phyloP scores from a whole-genome alignment of 768 basidiomycete species.

The Vararia minispora region DNA sequence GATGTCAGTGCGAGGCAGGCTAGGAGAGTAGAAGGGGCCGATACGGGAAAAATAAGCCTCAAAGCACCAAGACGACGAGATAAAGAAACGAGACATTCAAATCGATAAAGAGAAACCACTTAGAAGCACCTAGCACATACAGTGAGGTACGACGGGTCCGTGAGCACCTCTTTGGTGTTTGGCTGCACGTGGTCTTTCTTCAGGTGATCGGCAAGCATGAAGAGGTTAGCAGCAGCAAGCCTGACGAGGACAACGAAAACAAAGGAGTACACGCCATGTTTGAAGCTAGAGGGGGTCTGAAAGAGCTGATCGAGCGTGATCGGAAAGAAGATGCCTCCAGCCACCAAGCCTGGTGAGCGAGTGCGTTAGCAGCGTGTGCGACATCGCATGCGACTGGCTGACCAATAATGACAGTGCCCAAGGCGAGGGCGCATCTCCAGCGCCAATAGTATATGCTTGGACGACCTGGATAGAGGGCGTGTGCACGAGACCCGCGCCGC shows the following conservation, averaged over 20 bases:
- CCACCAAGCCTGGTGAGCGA: conserved; percentile 21
- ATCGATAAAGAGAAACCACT: not conserved
- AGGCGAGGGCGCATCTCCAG: too few relatives aligned
- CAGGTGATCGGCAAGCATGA: conserved; percentile 16
- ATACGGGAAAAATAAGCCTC: conserved; percentile 18
- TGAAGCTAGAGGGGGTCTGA: conserved; percentile 24
- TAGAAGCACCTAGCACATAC: conserved; percentile 12
- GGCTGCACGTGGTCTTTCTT: not conserved
- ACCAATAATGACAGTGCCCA: too few relatives aligned
- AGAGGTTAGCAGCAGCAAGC: conserved; percentile 12
- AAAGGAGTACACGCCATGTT: conserved; percentile 28
- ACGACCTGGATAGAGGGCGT: too few relatives aligned
- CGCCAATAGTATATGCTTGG: too few relatives aligned
- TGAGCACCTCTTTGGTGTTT: conserved; percentile 5
- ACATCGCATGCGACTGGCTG: too few relatives aligned
- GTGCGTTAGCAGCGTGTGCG: too few relatives aligned
- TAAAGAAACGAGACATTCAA: not conserved
- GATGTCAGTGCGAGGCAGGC: not conserved
- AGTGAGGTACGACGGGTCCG: conserved; percentile 15
- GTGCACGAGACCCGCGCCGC: too few relatives aligned
- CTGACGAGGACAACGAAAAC: conserved; percentile 13
- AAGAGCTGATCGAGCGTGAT: conserved; percentile 23
- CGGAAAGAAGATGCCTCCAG: conserved; percentile 24
- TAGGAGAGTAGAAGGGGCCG: conserved; percentile 4
- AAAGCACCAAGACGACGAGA: conserved; percentile 10